Evolutionary conservation across 805 yeast genomes (phyloP), one percentile per base, ranked within the genome.

Genomic region (Cyberlindnera amylophila): DNA sequence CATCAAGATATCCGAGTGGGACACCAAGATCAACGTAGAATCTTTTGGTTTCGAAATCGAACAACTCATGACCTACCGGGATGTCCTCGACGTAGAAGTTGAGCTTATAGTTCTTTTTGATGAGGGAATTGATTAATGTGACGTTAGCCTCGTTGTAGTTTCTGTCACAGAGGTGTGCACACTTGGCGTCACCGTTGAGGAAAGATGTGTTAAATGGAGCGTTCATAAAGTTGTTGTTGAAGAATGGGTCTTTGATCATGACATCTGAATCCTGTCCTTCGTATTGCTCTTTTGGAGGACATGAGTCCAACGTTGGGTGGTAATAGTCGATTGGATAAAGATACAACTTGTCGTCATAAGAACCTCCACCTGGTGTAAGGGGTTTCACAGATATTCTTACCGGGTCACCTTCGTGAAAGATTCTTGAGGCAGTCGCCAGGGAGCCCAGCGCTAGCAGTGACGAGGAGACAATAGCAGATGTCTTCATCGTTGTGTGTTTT

Each of bases 41-140:
- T 30, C 42, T 51, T 9, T 50, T 48, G 1, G 60, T 53, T 39
- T 58, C 58, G 5, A 53, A 46, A 34, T 61, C 65, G 28, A 48
- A 60, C 24, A 44, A 42, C 38, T 59, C 62, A 27, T 51, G 54
- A 17, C 65, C 64, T 10, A 61, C 51, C 15, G 64, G 64, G n/a
- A 57, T 36, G 27, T 54, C 64, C 31, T 57, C 64, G 29, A 61
- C 36, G 44, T 34, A 60, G 42, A 61, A 59, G 43, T 61, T 58
- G 23, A 57, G 41, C 31, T 57, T 51, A 43, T 61, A 61, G 34
- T 60, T 58, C 42, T 41, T 55, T 35, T 52, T 58, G 27, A 61
- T 59, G n/a, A 61, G 46, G 16, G 39, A 40, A 40, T 59, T 57
- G 24, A 61, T 53, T 14, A 50, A 6, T 2, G 63, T 38, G 4